Conservation (phyloP, 495 filamentous ascomycete genomes). For the Aspergillus conjunctus region DNA sequence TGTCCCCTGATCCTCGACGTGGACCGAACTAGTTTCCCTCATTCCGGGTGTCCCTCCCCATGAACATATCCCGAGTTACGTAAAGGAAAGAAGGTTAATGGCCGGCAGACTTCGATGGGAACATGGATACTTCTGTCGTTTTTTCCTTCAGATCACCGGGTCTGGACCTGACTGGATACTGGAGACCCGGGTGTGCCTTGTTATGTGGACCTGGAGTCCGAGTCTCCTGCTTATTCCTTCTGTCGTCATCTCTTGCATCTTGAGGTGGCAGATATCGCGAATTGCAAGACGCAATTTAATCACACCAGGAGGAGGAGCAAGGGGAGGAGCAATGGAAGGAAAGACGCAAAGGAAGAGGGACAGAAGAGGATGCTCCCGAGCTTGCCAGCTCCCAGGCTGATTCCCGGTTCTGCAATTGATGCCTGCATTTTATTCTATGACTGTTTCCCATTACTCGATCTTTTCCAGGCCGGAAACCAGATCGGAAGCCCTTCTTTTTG, state of each 20-base stretch:
- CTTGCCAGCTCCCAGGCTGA: too few species aligned
- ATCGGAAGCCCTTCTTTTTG: slow-evolving; percentile 16
- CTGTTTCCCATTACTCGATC: slow-evolving; percentile 29
- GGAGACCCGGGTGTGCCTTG: neutral
- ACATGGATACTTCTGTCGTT: slow-evolving; percentile 18
- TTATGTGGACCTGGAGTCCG: neutral
- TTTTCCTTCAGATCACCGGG: slow-evolving; percentile 14
- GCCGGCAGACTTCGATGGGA: slow-evolving; percentile 7
- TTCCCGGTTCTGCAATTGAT: too few species aligned
- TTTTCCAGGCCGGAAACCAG: slow-evolving; percentile 18
- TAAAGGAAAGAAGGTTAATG: slow-evolving; percentile 32
- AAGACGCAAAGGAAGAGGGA: neutral
- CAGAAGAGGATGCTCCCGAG: neutral
- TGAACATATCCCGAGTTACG: slow-evolving; percentile 26
- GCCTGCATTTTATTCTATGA: slow-evolving; percentile 19
- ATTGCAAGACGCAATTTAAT: neutral
- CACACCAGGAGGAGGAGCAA: neutral
- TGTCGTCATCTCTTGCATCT: slow-evolving; percentile 15
- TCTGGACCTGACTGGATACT: slow-evolving; percentile 13
- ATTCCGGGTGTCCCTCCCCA: slow-evolving; percentile 8
- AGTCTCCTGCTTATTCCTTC: slow-evolving; percentile 4
- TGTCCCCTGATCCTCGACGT: slow-evolving; percentile 8
- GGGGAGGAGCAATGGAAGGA: neutral
- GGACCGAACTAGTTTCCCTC: slow-evolving; percentile 4
- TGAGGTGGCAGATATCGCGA: neutral